A percentile compares a stretch with the other conserved stretches of the same genome.
phyloP scores from a whole-genome alignment of 495 filamentous ascomycete species.

The Lophiotrema nucula region DNA sequence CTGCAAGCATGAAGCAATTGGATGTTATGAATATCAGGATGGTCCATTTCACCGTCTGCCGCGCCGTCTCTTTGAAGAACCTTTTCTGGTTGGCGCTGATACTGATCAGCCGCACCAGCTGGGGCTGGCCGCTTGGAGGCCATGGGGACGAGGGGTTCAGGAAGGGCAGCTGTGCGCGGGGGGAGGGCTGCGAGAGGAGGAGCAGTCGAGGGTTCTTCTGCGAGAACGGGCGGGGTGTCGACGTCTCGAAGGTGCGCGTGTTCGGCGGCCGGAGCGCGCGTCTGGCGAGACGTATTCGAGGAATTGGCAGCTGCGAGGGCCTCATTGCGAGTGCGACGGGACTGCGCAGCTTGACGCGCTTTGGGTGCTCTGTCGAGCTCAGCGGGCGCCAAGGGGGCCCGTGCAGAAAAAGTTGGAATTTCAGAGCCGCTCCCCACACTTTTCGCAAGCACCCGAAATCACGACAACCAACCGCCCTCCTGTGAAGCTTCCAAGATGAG shows the following conservation, averaged over 20 bases:
- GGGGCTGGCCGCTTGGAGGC: constrained; percentile 45
- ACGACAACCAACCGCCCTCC: not conserved
- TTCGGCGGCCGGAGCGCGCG: constrained; percentile 17
- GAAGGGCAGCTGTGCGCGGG: constrained; percentile 79
- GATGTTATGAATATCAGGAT: constrained; percentile 56
- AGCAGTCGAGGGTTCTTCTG: constrained; percentile 38
- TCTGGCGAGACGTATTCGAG: constrained; percentile 13
- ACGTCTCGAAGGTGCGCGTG: not conserved
- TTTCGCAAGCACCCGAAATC: not conserved
- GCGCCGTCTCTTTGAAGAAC: constrained; percentile 64
- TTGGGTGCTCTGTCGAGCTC: not conserved
- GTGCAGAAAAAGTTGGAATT: constrained; percentile 26
- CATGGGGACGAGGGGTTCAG: constrained; percentile 55
- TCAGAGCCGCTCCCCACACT: not conserved
- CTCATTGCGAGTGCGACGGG: constrained; percentile 13
- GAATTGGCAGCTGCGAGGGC: constrained; percentile 1
- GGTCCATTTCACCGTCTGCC: constrained; percentile 59
- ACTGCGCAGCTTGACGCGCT: not conserved
- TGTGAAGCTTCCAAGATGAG: not conserved
- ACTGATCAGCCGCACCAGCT: constrained; percentile 68
- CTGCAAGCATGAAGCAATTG: constrained; percentile 52
- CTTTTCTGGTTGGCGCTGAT: constrained; percentile 61
- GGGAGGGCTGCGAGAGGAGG: constrained; percentile 47
- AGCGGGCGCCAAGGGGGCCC: not conserved
- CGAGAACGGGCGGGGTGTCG: constrained; percentile 30